phyloP scores from a whole-genome alignment of 2,329 filamentous ascomycete species.

The Cephalotrichum gorgonifer region DNA sequence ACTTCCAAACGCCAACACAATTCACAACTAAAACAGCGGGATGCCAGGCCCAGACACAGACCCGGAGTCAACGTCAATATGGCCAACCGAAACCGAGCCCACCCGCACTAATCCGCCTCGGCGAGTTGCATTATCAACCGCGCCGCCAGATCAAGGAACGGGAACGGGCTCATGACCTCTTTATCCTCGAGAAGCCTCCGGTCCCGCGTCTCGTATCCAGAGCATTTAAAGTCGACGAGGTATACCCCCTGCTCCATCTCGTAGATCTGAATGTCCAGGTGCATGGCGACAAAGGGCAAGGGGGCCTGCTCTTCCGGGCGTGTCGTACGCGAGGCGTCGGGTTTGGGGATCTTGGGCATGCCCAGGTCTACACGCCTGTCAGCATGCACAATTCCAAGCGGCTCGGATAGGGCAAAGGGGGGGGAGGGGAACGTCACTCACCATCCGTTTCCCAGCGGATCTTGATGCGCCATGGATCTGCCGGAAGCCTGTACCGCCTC shows the following conservation, averaged over 20 bases:
- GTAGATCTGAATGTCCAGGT: constrained; percentile 93
- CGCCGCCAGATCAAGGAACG: constrained; percentile 88
- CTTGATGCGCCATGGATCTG: constrained; percentile 89
- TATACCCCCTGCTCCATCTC: constrained; percentile 88
- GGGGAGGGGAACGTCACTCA: constrained; percentile 26
- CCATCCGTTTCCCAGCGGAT: constrained; percentile 81
- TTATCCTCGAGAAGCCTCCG: constrained; percentile 78
- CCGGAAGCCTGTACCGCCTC: constrained; percentile 71
- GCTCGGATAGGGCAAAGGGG: neutral
- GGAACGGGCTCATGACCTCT: constrained; percentile 89
- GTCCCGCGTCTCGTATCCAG: constrained; percentile 77
- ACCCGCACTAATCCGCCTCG: constrained; percentile 53
- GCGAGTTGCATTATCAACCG: constrained; percentile 88
- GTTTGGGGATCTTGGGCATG: neutral
- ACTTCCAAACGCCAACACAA: no score
- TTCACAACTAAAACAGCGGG: no score
- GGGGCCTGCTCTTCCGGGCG: neutral
- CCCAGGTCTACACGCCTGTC: neutral
- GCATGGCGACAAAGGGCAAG: constrained; percentile 63
- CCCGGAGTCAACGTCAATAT: no score
- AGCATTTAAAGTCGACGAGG: constrained; percentile 97
- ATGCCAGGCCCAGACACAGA: no score
- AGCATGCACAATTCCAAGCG: neutral
- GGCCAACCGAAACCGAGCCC: no score
- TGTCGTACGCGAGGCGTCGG: neutral